phyloP scores from a whole-genome alignment of 2,329 filamentous ascomycete genomes.

The Falciphora oryzae region DNA sequence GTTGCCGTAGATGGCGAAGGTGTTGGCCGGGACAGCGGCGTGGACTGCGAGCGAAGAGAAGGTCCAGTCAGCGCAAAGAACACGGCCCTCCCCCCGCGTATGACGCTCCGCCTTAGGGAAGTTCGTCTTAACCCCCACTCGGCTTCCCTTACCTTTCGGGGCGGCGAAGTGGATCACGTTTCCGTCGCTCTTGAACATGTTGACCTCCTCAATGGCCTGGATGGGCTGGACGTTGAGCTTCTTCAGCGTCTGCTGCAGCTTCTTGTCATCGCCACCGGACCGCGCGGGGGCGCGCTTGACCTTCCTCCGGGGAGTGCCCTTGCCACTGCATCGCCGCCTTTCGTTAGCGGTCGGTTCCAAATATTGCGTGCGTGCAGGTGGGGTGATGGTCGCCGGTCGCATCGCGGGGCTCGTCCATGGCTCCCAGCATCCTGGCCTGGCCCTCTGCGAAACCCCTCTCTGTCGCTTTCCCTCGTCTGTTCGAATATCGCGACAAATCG shows the following conservation, averaged over 20 bases:
- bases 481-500: too few relatives aligned
- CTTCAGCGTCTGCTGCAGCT: conserved; percentile 94
- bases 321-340: conserved; percentile 57
- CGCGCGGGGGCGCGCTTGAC: conserved; percentile 96
- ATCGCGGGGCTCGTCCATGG: too few relatives aligned
- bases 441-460: too few relatives aligned
- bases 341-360: conserved; percentile 4
- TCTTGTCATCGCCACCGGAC: conserved; percentile 97
- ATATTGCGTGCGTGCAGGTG: background rate
- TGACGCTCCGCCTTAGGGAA: too few relatives aligned
- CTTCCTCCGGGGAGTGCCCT: conserved; percentile 96
- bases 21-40: conserved; percentile 95
- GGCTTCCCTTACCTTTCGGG: conserved; percentile 73
- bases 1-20: conserved; percentile 98
- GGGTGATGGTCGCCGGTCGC: too few relatives aligned
- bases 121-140: too few relatives aligned
- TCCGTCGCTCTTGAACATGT: conserved; percentile 99
- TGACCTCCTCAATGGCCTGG: conserved; percentile 99
- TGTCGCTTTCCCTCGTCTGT: too few relatives aligned
- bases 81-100: background rate
- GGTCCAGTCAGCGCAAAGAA: background rate
- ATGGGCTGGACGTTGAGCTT: conserved; percentile 99
- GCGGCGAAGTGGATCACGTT: conserved; percentile 99
- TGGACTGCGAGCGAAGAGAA: conserved; percentile 61
- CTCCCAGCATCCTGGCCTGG: too few relatives aligned